Evolutionary conservation across 148 eudicot genomes (phyloP), one percentile per base, ranked within the genome.

Genomic region (Rheum nobile): DNA sequence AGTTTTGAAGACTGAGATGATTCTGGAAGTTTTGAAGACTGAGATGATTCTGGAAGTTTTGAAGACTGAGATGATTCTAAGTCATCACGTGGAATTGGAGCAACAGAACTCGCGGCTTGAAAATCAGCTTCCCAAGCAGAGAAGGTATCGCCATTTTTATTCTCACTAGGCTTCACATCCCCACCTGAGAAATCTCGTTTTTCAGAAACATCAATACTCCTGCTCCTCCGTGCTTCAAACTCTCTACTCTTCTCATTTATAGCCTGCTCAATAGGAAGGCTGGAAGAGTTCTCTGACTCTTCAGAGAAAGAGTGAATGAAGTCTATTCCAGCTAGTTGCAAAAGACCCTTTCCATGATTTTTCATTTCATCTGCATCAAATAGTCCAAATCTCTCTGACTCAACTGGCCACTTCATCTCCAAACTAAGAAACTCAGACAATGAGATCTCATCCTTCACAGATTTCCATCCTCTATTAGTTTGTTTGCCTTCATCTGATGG

Each of bases 51-150:
- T 13, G 48, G 4, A 35, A 35, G 37, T 4, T 35, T 35, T 35
- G 37, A 35, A 35, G 37, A 4, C 4, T 41, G 79, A 71, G 76
- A 70, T 77, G 87, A 47, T 42, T 79, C 67, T 16, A 54, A 37
- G 71, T 72, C 55, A 37, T 55, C 74, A 52, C 50, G 67, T 50
- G 74, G 57, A 50, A 50, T 50, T 50, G 57, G 71, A 41, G 77
- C 65, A 42, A 46, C 88, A 39, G 80, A 48, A 76, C 70, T 75
- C 67, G 91, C 83, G 75, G 86, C 82, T 69, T 88, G 96, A 82
- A 95, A 95, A 79, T 91, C 96, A 13, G 93, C 93, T 72, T 86
- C 83, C 98, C 98, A 95, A 77, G 82, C 88, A 79, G 96, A 85
- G 19, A 80, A 82, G 29, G 81, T 79, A 54, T 79, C 80, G 24